Percentiles rank a stretch among this genome's conserved stretches.
Evolutionary conservation across 1,284 basidiomycete species (phyloP).

Genomic region (Thecaphora thlaspeos): DNA sequence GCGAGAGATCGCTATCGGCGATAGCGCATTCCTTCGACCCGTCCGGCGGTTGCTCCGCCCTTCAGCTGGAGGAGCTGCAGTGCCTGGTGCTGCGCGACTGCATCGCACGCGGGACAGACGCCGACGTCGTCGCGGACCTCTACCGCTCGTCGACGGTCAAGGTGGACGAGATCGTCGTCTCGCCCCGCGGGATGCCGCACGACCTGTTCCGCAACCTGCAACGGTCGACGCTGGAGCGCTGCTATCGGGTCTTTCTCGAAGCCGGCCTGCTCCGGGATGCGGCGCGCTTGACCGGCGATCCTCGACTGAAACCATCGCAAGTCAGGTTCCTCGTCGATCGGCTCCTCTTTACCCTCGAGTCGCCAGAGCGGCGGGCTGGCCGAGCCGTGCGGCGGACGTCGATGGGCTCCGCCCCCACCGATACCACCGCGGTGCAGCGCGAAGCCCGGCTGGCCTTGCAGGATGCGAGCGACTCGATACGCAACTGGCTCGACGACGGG

Average conservation of each 20-base stretch:
- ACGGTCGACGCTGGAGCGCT: constrained; percentile 14
- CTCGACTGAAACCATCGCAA: constrained; percentile 31
- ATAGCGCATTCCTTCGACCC: constrained; percentile 3
- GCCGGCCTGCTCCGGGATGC: constrained; percentile 16
- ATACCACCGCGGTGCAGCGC: background rate
- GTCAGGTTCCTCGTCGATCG: constrained; percentile 22
- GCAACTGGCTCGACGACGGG: constrained; percentile 16
- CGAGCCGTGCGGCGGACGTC: no score
- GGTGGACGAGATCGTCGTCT: background rate
- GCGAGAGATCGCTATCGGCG: constrained; percentile 18
- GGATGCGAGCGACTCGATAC: constrained; percentile 15
- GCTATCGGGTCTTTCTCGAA: constrained; percentile 10
- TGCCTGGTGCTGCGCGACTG: constrained; percentile 13
- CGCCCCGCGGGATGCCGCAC: constrained; percentile 3
- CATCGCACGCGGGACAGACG: constrained; percentile 2
- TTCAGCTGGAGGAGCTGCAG: constrained; percentile 15
- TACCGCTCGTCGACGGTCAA: constrained; percentile 12
- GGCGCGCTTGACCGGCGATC: constrained; percentile 13
- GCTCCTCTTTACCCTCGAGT: constrained; percentile 18
- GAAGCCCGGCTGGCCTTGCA: constrained; percentile 12
- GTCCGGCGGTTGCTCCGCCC: constrained; percentile 2
- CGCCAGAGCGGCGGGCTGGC: background rate
- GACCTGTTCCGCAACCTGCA: constrained; percentile 13
- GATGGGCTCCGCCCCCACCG: background rate
- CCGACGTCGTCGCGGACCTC: constrained; percentile 14